A percentile compares a stretch with the other conserved stretches of the same genome.
Evolutionary conservation across 805 yeast genomes (phyloP).

Genomic region (Cyberlindnera subsufficiens): DNA sequence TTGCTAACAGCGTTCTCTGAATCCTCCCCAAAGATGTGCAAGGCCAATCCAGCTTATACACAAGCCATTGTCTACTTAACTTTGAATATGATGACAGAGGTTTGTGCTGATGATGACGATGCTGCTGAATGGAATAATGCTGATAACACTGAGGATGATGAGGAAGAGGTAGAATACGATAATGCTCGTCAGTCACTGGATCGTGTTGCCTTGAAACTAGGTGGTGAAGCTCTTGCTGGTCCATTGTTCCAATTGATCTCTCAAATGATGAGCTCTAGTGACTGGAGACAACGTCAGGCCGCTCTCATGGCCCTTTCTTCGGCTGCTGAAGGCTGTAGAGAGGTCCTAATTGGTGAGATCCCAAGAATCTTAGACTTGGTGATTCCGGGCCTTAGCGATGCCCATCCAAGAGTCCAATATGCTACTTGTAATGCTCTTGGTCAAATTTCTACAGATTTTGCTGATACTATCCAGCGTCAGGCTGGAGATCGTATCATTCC

Average conservation of each 20-base stretch:
- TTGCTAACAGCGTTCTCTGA: constrained; percentile 87
- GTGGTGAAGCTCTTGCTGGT: constrained; percentile 77
- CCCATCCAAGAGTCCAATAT: constrained; percentile 92
- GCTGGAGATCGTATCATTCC: constrained; percentile 80
- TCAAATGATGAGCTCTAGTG: constrained; percentile 64
- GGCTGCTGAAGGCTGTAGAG: constrained; percentile 96
- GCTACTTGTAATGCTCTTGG: constrained; percentile 97
- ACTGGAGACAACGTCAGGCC: constrained; percentile 96
- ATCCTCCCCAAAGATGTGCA: constrained; percentile 93
- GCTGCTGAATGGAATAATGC: constrained; percentile 82
- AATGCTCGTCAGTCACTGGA: constrained; percentile 95
- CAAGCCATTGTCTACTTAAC: constrained; percentile 66
- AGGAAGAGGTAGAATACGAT: constrained; percentile 79
- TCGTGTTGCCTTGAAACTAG: constrained; percentile 77
- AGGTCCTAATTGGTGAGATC: constrained; percentile 75
- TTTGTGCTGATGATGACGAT: constrained; percentile 83
- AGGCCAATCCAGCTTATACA: constrained; percentile 66
- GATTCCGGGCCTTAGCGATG: constrained; percentile 77
- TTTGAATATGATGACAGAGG: constrained; percentile 85
- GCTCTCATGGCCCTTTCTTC: constrained; percentile 95
- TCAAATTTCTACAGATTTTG: constrained; percentile 94
- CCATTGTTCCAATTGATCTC: constrained; percentile 86
- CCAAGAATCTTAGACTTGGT: constrained; percentile 80
- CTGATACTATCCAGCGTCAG: constrained; percentile 78
- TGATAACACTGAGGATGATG: constrained; percentile 73